A percentile compares a stretch with the other conserved stretches of the same genome.
Conservation (phyloP, 2,329 filamentous ascomycete genomes). For the Capronia epimyces region DNA sequence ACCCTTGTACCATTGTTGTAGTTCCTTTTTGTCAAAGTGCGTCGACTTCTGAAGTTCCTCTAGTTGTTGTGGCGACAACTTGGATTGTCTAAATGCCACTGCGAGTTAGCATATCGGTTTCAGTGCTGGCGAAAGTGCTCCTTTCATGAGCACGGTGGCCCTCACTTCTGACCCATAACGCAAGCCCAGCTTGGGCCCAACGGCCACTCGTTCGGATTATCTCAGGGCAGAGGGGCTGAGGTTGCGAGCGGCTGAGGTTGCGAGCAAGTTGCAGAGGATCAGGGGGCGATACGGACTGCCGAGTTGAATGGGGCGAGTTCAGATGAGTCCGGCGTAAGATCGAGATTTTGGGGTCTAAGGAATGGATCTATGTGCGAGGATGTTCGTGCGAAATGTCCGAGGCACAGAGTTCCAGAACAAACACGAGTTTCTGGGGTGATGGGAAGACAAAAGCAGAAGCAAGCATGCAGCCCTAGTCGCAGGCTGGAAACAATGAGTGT, state of each 20-base stretch:
- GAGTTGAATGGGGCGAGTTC: background rate
- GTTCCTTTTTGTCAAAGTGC: slow-evolving; percentile 98
- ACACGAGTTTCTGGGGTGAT: background rate
- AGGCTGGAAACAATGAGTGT: slow-evolving; percentile 1
- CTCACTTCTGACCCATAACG: slow-evolving; percentile 27
- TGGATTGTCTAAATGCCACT: slow-evolving; percentile 73
- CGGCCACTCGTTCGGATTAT: slow-evolving; percentile 11
- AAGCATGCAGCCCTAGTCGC: background rate
- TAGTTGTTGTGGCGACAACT: slow-evolving; percentile 94
- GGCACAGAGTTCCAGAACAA: background rate
- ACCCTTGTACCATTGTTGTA: slow-evolving; percentile 99
- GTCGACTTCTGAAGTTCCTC: slow-evolving; percentile 92
- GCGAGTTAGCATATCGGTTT: background rate
- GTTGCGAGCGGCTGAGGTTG: background rate
- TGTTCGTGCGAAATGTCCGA: background rate
- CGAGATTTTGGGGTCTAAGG: too few species aligned
- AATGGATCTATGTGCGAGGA: too few species aligned
- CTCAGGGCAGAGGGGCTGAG: slow-evolving; percentile 1
- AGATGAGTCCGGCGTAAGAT: background rate
- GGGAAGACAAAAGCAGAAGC: slow-evolving; percentile 2
- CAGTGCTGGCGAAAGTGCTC: background rate
- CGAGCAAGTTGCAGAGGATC: slow-evolving; percentile 3
- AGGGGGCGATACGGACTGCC: slow-evolving; percentile 1
- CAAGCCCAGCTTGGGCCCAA: slow-evolving; percentile 17
- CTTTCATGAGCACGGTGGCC: background rate